Percentiles rank a stretch among this genome's conserved stretches.
Evolutionary conservation across 2,329 filamentous ascomycete species (phyloP).

Genomic region (Penicillium sp.): DNA sequence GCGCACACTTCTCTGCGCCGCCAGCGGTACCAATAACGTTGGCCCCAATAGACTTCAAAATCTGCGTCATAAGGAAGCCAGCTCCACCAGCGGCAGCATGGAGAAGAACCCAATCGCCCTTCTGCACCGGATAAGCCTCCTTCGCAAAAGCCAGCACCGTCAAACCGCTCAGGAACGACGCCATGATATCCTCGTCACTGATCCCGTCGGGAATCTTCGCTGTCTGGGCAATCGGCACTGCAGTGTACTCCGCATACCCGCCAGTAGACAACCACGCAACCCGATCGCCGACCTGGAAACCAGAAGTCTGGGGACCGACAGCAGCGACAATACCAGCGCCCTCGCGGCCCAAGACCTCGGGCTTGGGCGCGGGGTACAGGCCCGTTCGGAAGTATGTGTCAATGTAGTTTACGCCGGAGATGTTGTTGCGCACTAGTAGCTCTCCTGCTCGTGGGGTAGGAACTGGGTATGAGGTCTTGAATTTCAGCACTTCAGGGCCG

Average conservation of each 20-base stretch:
- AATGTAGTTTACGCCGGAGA: constrained; percentile 81
- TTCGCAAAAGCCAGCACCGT: constrained; percentile 77
- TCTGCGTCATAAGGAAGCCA: constrained; percentile 70
- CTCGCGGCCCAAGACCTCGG: constrained; percentile 77
- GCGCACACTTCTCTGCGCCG: constrained; percentile 66
- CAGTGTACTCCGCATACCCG: constrained; percentile 60
- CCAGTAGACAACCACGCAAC: constrained; percentile 65
- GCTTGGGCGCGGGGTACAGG: constrained; percentile 69
- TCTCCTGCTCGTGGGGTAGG: constrained; percentile 67
- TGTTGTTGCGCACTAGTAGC: constrained; percentile 76
- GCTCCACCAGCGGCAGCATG: constrained; percentile 85
- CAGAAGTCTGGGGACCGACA: constrained; percentile 50
- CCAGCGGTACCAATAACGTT: constrained; percentile 77
- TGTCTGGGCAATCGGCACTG: constrained; percentile 51
- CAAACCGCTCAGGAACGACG: constrained; percentile 73
- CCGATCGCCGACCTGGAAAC: constrained; percentile 63
- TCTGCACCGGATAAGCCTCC: constrained; percentile 68
- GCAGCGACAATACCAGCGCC: constrained; percentile 68
- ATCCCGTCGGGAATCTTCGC: constrained; percentile 64
- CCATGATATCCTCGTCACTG: constrained; percentile 61
- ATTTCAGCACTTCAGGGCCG: constrained; percentile 67
- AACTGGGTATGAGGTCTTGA: constrained; percentile 68
- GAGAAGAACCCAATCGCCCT: constrained; percentile 77
- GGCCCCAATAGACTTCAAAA: constrained; percentile 69
- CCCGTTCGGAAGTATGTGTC: constrained; percentile 89